These are phyloP conservation scores for Helotiales sp. DNA, from an alignment of 2,329 filamentous ascomycete species.

Conservation along the genomic window DNA sequence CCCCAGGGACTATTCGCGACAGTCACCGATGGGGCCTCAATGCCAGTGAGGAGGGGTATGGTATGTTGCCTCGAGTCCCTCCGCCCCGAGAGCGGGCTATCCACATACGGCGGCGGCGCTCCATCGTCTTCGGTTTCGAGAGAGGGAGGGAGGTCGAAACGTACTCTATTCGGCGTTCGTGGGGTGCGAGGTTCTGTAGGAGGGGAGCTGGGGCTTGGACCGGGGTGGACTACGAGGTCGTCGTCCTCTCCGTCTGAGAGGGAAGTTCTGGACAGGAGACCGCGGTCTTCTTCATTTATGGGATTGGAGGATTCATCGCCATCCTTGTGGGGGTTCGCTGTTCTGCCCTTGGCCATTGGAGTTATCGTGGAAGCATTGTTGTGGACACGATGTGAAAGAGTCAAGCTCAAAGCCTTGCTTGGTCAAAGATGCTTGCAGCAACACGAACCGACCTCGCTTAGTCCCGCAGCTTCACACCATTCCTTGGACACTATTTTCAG, in stretches of 20 bases:
- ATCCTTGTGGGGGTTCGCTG: constrained; percentile 32
- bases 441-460: no score
- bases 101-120: constrained; percentile 41
- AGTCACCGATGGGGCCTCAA: constrained; percentile 78
- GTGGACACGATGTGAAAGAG: not conserved
- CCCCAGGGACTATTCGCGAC: constrained; percentile 48
- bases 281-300: constrained; percentile 40
- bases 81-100: constrained; percentile 31
- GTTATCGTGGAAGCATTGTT: constrained; percentile 42
- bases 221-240: constrained; percentile 31
- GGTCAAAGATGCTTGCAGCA: no score
- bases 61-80: constrained; percentile 29
- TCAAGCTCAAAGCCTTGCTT: constrained; percentile 6
- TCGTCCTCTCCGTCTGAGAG: constrained; percentile 27
- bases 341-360: constrained; percentile 45
- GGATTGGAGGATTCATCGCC: constrained; percentile 19
- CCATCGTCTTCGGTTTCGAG: constrained; percentile 32
- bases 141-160: constrained; percentile 35
- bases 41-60: constrained; percentile 74
- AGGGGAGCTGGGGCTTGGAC: constrained; percentile 12
- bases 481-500: no score
- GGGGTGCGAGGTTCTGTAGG: constrained; percentile 28
- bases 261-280: constrained; percentile 37
- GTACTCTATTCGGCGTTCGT: constrained; percentile 36
- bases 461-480: no score